These are phyloP conservation scores for Fusarium pseudograminearum DNA, from an alignment of 2,329 filamentous ascomycete species.

Conservation along the genomic window DNA sequence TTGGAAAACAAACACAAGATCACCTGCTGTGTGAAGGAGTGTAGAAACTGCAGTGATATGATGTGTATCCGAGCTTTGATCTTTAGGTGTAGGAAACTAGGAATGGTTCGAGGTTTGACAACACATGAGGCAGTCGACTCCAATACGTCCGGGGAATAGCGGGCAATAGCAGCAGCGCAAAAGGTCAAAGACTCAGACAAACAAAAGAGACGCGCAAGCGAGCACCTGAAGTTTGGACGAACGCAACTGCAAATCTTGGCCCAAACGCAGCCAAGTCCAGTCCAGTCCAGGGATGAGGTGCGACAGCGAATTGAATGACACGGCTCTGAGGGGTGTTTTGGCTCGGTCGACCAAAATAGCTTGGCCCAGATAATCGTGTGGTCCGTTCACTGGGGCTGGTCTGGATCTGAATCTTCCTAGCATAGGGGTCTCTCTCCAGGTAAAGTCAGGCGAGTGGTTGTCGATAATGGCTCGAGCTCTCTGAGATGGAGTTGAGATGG, in stretches of 20 bases:
- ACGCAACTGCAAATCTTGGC: conserved; percentile 19
- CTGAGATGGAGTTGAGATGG: conserved; percentile 26
- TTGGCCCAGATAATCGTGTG: conserved; percentile 40
- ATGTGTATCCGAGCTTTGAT: conserved; percentile 20
- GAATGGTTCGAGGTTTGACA: conserved; percentile 23
- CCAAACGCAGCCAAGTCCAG: conserved; percentile 5
- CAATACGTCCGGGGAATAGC: conserved; percentile 19
- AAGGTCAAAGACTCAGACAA: conserved; percentile 7
- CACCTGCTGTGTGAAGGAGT: not conserved
- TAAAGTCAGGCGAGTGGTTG: conserved; percentile 31
- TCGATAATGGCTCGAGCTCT: conserved; percentile 41
- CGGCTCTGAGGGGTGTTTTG: conserved; percentile 30
- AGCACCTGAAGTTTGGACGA: conserved; percentile 27
- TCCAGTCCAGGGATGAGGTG: conserved; percentile 5
- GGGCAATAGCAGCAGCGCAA: conserved; percentile 26
- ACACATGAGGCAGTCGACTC: conserved; percentile 4
- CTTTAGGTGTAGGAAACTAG: conserved; percentile 30
- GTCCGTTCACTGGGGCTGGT: conserved; percentile 43
- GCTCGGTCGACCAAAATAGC: conserved; percentile 47
- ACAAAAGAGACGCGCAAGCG: conserved; percentile 26
- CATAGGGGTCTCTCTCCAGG: conserved; percentile 31
- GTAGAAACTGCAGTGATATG: conserved; percentile 1
- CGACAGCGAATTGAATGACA: conserved; percentile 44
- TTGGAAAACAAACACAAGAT: conserved; percentile 22
- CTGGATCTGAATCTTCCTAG: conserved; percentile 45